Base-by-base conservation (phyloP, 441 rosid genomes). In the Gossypium lobatum region DNA sequence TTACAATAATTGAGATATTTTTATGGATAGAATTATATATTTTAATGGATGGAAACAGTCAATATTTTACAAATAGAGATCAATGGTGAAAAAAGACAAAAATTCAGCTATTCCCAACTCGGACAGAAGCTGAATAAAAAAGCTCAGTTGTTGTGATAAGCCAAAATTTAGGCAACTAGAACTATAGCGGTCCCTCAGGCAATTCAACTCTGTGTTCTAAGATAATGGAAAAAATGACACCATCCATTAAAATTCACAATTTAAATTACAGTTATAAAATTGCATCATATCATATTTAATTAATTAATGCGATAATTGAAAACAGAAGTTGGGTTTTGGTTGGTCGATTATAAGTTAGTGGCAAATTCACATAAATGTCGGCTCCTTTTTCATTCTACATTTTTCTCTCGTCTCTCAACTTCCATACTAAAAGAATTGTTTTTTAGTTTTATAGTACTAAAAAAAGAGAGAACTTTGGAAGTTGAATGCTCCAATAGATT, bases 381-480 rank as follows among this genome's bases (percentile, higher is more conserved):
- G 53, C 16, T 18, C 28, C 28, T 10, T 64, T 39, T 64, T 10
- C 7, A 14, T 64, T 42, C 31, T 6, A 2, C 64, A 60, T 7
- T 60, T 60, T 14, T 60, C 42, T 26, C 23, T 10, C 10, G 62
- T 57, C 16, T 26, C 45, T 14, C 10, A 66, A 64, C 70, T 46
- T 68, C 45, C 42, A 50, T 16, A 25, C 7, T 48, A 25, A 3
- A 50, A 16, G 23, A 25, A 4, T 16, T 50, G 23, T 16, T 16
- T 50, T 26, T 23, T 48, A 4, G 28, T 39, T 39, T 62, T 31
- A 5, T 42, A n/a, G 13, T 20, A 45, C 25, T 45, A 45, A 23
- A 70, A 25, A 70, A 42, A 45, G 48, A 21, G 73, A 31, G 20
- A 58, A 50, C 70, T 18, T 72, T 64, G 70, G 70, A 67, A 61